Conservation (phyloP, 106 monocot genomes). For the Dendrobium huoshanense region DNA sequence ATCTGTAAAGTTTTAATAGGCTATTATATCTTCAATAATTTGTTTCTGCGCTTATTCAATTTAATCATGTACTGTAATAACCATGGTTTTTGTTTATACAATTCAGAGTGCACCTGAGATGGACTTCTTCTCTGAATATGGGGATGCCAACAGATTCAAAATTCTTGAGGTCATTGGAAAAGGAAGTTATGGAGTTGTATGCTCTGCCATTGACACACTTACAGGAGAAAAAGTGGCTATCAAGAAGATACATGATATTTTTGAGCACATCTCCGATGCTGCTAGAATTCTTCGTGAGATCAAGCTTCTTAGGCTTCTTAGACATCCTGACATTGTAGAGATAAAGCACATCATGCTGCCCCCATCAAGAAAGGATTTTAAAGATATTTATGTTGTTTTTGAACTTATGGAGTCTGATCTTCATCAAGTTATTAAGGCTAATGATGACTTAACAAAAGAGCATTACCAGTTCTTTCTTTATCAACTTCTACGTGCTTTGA, state of each 20-base stretch:
- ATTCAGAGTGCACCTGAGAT: slow-evolving; percentile 32
- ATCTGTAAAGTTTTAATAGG: no score
- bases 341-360: slow-evolving; percentile 59
- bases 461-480: slow-evolving; percentile 55
- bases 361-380: slow-evolving; percentile 51
- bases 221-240: slow-evolving; percentile 53
- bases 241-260: slow-evolving; percentile 60
- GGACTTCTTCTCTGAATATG: slow-evolving; percentile 52
- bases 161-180: slow-evolving; percentile 48
- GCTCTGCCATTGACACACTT: slow-evolving; percentile 36
- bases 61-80: background rate
- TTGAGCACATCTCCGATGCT: slow-evolving; percentile 54
- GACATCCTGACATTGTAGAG: slow-evolving; percentile 55
- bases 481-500: slow-evolving; percentile 47
- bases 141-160: slow-evolving; percentile 41
- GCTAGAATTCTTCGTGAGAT: slow-evolving; percentile 51
- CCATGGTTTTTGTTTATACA: background rate
- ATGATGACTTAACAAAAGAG: slow-evolving; percentile 50
- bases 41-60: background rate
- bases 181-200: slow-evolving; percentile 57
- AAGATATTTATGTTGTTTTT: slow-evolving; percentile 34
- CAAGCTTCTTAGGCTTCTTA: slow-evolving; percentile 47
- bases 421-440: slow-evolving; percentile 56
- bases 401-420: slow-evolving; percentile 64
- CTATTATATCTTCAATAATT: background rate